A percentile compares a stretch with the other conserved stretches of the same genome.
Conservation (phyloP, 2,329 filamentous ascomycete species). For the Diaporthe batatas region DNA sequence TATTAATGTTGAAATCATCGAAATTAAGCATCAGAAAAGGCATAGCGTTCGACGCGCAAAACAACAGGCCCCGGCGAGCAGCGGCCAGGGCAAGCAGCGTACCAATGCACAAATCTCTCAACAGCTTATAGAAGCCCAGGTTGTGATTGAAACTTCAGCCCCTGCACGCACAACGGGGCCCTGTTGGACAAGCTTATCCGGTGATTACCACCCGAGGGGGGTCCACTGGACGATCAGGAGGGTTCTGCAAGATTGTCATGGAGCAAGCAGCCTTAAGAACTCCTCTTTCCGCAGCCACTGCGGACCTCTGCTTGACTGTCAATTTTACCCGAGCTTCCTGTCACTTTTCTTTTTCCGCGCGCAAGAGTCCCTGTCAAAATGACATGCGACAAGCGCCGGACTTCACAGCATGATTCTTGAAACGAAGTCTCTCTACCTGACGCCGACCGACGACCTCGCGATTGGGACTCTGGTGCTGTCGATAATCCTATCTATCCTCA, state of each 20-base stretch:
- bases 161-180: neutral
- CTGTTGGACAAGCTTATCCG: constrained; percentile 9
- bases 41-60: too few relatives aligned
- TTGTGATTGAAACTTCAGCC: constrained; percentile 11
- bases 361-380: neutral
- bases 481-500: neutral
- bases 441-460: constrained; percentile 11
- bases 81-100: neutral
- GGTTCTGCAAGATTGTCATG: neutral
- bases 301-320: neutral
- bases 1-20: too few relatives aligned
- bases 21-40: neutral
- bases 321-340: neutral
- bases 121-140: neutral
- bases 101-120: neutral
- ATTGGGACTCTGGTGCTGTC: neutral
- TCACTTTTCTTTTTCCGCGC: constrained; percentile 2
- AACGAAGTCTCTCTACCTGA: constrained; percentile 7
- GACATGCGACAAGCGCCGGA: neutral
- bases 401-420: constrained; percentile 11
- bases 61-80: neutral
- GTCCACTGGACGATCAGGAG: neutral
- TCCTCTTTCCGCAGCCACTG: neutral
- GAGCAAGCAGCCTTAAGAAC: constrained; percentile 2
- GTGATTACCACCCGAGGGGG: neutral